These are phyloP conservation scores for Chrysanthemum lavandulifolium DNA, from an alignment of 129 eudicot species.

Conservation along the genomic window DNA sequence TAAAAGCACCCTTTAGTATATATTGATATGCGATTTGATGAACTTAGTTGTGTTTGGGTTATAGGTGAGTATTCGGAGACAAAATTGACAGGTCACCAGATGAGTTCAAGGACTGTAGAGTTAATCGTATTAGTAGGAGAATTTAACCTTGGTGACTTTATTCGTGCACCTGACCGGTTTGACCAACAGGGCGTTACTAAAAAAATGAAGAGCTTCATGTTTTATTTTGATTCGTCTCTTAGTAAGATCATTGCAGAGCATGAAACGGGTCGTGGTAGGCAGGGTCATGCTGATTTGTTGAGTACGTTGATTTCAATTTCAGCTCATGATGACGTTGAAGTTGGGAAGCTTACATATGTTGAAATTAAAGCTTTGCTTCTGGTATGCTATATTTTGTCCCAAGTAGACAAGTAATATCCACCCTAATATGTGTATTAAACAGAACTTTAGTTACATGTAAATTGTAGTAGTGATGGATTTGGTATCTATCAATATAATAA, in stretches of 20 bases:
- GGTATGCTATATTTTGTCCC: slow-evolving; percentile 32
- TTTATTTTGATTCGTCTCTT: slow-evolving; percentile 60
- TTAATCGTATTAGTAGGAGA: slow-evolving; percentile 76
- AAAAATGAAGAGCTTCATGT: slow-evolving; percentile 70
- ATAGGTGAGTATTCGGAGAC: slow-evolving; percentile 51
- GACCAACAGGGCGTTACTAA: slow-evolving; percentile 69
- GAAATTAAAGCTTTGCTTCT: slow-evolving; percentile 80
- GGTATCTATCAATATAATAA: too few species aligned
- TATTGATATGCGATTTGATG: too few species aligned
- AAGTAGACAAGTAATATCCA: too few species aligned
- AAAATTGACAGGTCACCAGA: slow-evolving; percentile 53
- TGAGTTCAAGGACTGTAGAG: slow-evolving; percentile 75
- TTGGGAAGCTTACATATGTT: slow-evolving; percentile 44
- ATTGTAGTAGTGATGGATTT: too few species aligned
- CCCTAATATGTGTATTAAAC: too few species aligned
- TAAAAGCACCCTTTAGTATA: too few species aligned
- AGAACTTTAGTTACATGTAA: too few species aligned
- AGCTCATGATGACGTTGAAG: slow-evolving; percentile 35
- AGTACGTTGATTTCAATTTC: slow-evolving; percentile 24
- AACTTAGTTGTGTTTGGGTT: too few species aligned
- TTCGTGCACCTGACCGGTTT: slow-evolving; percentile 56
- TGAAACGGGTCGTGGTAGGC: slow-evolving; percentile 2
- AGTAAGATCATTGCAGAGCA: slow-evolving; percentile 58
- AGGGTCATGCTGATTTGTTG: background rate
- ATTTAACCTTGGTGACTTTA: slow-evolving; percentile 82